phyloP scores from a whole-genome alignment of 2,329 filamentous ascomycete genomes.

The Paramyrothecium roridum region DNA sequence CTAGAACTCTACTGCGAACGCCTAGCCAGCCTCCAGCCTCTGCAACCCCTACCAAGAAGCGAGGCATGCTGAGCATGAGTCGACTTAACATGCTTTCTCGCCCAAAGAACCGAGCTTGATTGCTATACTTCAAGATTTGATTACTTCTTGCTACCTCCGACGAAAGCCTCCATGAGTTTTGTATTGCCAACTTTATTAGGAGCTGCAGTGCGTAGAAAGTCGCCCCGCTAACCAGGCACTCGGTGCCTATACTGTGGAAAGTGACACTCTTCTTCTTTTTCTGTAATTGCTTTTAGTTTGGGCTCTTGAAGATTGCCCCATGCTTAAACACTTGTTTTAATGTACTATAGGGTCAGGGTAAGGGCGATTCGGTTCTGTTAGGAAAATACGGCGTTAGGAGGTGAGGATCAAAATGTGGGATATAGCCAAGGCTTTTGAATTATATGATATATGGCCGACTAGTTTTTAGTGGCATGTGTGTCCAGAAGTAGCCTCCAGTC shows the following conservation, averaged over 20 bases:
- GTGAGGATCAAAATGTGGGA: background rate
- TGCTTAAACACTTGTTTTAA: background rate
- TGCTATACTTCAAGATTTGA: background rate
- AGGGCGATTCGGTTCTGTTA: background rate
- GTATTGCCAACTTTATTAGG: too few species aligned
- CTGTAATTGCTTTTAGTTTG: too few species aligned
- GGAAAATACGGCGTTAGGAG: background rate
- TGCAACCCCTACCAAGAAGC: slow-evolving; percentile 50
- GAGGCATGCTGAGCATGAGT: slow-evolving; percentile 50
- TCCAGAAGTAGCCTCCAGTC: too few species aligned
- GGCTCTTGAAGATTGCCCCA: background rate
- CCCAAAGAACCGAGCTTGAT: slow-evolving; percentile 53
- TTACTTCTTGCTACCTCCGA: background rate
- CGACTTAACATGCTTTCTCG: slow-evolving; percentile 59
- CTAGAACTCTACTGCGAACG: slow-evolving; percentile 4
- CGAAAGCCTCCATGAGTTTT: background rate
- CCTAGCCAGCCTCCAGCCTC: slow-evolving; percentile 19
- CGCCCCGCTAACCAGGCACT: too few species aligned
- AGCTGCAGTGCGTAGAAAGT: too few species aligned
- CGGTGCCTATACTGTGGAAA: too few species aligned
- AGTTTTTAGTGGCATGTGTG: too few species aligned
- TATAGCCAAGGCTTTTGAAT: background rate
- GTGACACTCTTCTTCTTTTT: too few species aligned
- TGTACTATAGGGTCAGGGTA: background rate
- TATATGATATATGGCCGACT: background rate